Evolutionary conservation across 2,329 filamentous ascomycete genomes (phyloP).

Genomic region (Coleophoma eucalyptorum): DNA sequence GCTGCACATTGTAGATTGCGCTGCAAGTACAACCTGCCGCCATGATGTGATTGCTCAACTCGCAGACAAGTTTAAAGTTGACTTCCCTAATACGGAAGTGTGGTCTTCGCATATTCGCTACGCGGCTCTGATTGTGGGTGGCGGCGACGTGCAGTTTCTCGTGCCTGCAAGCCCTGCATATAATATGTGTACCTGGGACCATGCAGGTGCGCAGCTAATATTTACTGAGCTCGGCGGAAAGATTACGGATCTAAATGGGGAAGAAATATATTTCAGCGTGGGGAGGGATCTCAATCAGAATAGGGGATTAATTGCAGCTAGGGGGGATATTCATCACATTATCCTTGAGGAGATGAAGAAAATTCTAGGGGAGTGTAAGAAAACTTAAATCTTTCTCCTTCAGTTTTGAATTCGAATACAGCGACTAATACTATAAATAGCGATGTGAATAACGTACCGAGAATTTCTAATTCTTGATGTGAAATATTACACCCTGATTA

Average conservation of each 20-base stretch:
- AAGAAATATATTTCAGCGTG: conserved; percentile 40
- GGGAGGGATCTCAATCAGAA: conserved; percentile 33
- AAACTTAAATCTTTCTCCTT: too few relatives aligned
- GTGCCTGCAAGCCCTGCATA: too few relatives aligned
- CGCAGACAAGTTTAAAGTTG: conserved; percentile 26
- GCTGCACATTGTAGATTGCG: conserved; percentile 40
- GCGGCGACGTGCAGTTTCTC: conserved; percentile 43
- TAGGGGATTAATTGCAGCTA: conserved; percentile 36
- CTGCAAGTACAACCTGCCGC: conserved; percentile 32
- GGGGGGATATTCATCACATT: conserved; percentile 27
- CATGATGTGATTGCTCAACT: conserved; percentile 30
- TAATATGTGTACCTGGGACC: conserved; percentile 48
- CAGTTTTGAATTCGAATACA: too few relatives aligned
- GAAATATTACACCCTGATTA: too few relatives aligned
- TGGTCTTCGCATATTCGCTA: conserved; percentile 52
- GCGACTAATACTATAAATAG: too few relatives aligned
- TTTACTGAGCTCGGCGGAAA: conserved; percentile 44
- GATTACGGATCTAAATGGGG: conserved; percentile 46
- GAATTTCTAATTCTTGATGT: too few relatives aligned
- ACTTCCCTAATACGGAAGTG: conserved; percentile 44
- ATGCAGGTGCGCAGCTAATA: conserved; percentile 47
- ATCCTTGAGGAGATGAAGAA: neutral
- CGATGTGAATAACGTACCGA: too few relatives aligned
- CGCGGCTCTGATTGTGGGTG: conserved; percentile 44
- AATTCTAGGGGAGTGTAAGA: neutral